Evolutionary conservation across 495 filamentous ascomycete species (phyloP).

Genomic region (Hypoxylon crocopeplum): DNA sequence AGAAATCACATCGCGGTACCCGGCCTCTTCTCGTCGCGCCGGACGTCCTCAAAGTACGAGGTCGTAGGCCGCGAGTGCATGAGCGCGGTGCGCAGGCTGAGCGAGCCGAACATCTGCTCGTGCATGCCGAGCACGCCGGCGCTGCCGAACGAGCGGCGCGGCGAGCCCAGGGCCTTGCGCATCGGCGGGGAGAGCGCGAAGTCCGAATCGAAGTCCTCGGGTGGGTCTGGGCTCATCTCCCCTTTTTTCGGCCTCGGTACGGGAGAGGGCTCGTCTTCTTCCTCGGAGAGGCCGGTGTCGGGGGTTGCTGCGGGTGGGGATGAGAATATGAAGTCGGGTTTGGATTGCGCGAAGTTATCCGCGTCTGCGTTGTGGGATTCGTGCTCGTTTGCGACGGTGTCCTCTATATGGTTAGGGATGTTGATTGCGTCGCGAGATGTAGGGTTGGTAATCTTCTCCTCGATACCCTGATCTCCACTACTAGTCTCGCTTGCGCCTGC

Average conservation of each 20-base stretch:
- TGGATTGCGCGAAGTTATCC: constrained; percentile 34
- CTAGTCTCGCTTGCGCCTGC: not conserved
- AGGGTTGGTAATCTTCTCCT: not conserved
- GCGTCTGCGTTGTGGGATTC: not conserved
- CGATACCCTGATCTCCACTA: not conserved
- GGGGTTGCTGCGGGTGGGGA: constrained; percentile 24
- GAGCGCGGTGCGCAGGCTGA: constrained; percentile 46
- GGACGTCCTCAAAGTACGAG: not conserved
- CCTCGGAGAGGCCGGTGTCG: constrained; percentile 3
- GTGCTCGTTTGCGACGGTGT: not conserved
- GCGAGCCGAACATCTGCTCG: constrained; percentile 41
- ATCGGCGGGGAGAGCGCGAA: constrained; percentile 1
- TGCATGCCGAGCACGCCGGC: constrained; percentile 51
- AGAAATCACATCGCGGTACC: constrained; percentile 27
- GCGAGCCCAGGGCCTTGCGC: not conserved
- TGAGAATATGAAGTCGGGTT: constrained; percentile 37
- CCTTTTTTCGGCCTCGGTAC: not conserved
- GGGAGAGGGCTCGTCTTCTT: not conserved
- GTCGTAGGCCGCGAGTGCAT: constrained; percentile 20
- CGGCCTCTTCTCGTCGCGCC: constrained; percentile 12
- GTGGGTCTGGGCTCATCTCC: constrained; percentile 22
- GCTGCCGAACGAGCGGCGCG: constrained; percentile 40
- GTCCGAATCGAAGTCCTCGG: constrained; percentile 15
- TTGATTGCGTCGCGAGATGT: not conserved
- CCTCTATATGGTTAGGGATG: not conserved